A percentile compares a stretch with the other conserved stretches of the same genome.
These are phyloP conservation scores for Ophiorrhiza pumila DNA, from an alignment of 257 asterid genomes.

Conservation along the genomic window DNA sequence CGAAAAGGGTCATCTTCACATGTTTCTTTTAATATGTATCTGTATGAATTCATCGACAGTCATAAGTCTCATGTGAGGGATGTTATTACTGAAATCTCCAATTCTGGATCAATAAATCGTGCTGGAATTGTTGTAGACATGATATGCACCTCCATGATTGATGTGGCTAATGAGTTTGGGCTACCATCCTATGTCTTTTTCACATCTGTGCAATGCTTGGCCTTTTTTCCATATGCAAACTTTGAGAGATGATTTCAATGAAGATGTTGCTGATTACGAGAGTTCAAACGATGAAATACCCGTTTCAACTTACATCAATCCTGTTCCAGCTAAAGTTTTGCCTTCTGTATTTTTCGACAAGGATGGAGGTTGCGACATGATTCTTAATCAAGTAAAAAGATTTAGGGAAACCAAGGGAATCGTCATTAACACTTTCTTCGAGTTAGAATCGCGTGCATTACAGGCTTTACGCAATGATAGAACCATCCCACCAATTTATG, in stretches of 20 bases:
- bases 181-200: neutral
- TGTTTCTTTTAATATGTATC: neutral
- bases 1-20: neutral
- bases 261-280: slow-evolving; percentile 12
- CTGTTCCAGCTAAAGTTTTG: slow-evolving; percentile 17
- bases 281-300: neutral
- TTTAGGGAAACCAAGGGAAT: slow-evolving; percentile 1
- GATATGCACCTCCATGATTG: slow-evolving; percentile 24
- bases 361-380: neutral
- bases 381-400: slow-evolving; percentile 13
- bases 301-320: slow-evolving; percentile 16
- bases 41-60: slow-evolving; percentile 7
- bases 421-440: slow-evolving; percentile 33
- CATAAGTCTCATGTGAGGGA: slow-evolving; percentile 18
- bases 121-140: slow-evolving; percentile 22
- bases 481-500: slow-evolving; percentile 32
- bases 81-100: neutral
- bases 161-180: slow-evolving; percentile 13
- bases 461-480: slow-evolving; percentile 17
- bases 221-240: slow-evolving; percentile 14
- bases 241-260: slow-evolving; percentile 13
- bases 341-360: slow-evolving; percentile 5
- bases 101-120: neutral
- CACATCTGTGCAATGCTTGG: slow-evolving; percentile 7
- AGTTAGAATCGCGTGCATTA: slow-evolving; percentile 28